phyloP scores from a whole-genome alignment of 495 filamentous ascomycete genomes.

The Echria macrotheca region DNA sequence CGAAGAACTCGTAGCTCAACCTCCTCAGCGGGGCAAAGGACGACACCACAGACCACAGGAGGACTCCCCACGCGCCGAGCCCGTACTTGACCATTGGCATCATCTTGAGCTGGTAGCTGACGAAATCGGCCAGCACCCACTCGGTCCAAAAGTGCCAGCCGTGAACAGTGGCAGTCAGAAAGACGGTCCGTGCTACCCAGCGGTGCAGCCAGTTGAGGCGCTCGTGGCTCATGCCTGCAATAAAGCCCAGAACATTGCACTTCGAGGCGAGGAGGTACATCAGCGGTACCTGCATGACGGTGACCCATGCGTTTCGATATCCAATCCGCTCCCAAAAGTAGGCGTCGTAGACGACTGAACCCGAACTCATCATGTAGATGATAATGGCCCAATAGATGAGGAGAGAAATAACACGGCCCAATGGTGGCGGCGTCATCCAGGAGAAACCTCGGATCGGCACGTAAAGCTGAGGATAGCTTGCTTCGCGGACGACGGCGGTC shows the following conservation, averaged over 20 bases:
- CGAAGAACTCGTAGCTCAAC: conserved; percentile 73
- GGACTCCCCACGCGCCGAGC: conserved; percentile 65
- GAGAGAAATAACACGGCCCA: conserved; percentile 51
- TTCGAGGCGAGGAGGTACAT: conserved; percentile 77
- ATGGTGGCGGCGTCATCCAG: conserved; percentile 50
- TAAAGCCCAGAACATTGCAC: conserved; percentile 63
- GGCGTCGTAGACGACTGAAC: conserved; percentile 36
- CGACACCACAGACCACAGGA: conserved; percentile 66
- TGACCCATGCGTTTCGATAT: conserved; percentile 70
- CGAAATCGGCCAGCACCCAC: conserved; percentile 62
- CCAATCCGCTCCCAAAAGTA: conserved; percentile 64
- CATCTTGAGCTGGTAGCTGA: conserved; percentile 54
- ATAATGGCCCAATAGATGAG: conserved; percentile 52
- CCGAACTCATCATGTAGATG: conserved; percentile 51
- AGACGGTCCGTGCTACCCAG: conserved; percentile 70
- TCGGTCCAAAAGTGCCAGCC: conserved; percentile 64
- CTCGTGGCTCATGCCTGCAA: conserved; percentile 67
- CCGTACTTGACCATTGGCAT: conserved; percentile 63
- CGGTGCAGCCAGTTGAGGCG: conserved; percentile 80
- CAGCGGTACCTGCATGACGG: conserved; percentile 75
- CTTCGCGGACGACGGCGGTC: conserved; percentile 63
- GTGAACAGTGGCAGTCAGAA: conserved; percentile 70
- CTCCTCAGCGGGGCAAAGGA: conserved; percentile 64
- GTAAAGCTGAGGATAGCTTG: conserved; percentile 57
- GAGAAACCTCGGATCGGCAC: conserved; percentile 43